A percentile compares a stretch with the other conserved stretches of the same genome.
These are phyloP conservation scores for Paraphoma chrysanthemicola DNA, from an alignment of 2,329 filamentous ascomycete genomes.

Conservation along the genomic window DNA sequence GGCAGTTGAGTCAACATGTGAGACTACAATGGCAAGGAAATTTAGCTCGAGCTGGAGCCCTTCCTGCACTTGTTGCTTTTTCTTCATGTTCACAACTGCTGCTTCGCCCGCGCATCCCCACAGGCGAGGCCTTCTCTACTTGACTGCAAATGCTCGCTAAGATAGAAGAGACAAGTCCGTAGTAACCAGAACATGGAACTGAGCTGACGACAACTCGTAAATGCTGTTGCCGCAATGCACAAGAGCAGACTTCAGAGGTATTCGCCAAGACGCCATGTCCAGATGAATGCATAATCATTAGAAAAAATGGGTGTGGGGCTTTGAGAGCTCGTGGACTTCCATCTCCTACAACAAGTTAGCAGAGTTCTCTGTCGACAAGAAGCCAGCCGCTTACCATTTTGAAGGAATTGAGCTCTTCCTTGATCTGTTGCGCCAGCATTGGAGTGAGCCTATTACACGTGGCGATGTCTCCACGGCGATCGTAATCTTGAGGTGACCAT, in stretches of 20 bases:
- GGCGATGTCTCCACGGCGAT: constrained; percentile 92
- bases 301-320: constrained; percentile 99
- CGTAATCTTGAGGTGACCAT: constrained; percentile 94
- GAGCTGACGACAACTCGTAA: constrained; percentile 49
- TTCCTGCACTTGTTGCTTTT: constrained; percentile 24
- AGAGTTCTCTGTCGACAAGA: background rate
- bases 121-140: constrained; percentile 38
- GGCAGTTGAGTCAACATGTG: constrained; percentile 13
- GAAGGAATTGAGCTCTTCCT: constrained; percentile 98
- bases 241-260: constrained; percentile 41
- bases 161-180: constrained; percentile 48
- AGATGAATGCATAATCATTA: constrained; percentile 63
- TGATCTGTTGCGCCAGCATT: constrained; percentile 97
- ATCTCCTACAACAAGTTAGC: constrained; percentile 78
- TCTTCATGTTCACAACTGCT: constrained; percentile 26
- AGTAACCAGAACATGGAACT: constrained; percentile 51
- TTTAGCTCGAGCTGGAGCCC: constrained; percentile 29
- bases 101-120: constrained; percentile 26
- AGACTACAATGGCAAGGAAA: constrained; percentile 39
- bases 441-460: constrained; percentile 98
- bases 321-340: constrained; percentile 98
- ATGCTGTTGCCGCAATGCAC: constrained; percentile 48
- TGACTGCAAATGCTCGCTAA: constrained; percentile 51
- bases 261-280: constrained; percentile 53
- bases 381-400: constrained; percentile 81